Evolutionary conservation across 352 stramenopile species (phyloP), one percentile per base, ranked within the genome.

Genomic region (Blastocystis sp.): DNA sequence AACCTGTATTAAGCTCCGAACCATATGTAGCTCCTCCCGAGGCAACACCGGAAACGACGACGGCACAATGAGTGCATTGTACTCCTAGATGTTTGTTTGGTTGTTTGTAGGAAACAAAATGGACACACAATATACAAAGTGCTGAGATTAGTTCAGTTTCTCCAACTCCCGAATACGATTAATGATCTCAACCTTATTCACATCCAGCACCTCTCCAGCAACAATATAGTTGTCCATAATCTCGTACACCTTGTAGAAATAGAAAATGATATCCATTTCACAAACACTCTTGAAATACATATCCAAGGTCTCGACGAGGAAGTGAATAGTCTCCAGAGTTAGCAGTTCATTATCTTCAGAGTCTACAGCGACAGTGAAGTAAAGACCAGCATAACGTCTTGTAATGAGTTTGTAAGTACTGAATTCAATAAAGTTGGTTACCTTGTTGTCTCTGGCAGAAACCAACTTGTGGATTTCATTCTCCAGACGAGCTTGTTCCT

Each of bases 371-470:
- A 97, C 91, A 43, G 97, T 97, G 90, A 99, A 99, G 90, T 97
- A 98, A 46, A 99, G 92, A 11, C 95, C 95, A 5, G 96, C 96
- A 89, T 99, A 99, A 88, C 95, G 92, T 80, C 96, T 92, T 90
- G 98, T 98, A 88, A 99, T 98, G 63, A 99, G 90, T 90, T 98
- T 98, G 93, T 98, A 98, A 89, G 93, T 97, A 86, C 95, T 95
- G 90, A 98, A 98, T 92, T 97, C 94, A 86, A 97, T 94, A 88
- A 97, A 97, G 88, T 97, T 97, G 56, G 93, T 97, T 88, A 96
- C 93, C 77, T 96, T 95, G 63, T 91, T 88, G 87, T 96, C 93
- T 67, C 94, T 91, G 9, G 90, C 91, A 32, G 95, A 91, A 49
- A 97, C 93, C 42, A 96, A 90, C 19, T 92, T 90, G 89, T 96